Evolutionary conservation across 2,329 filamentous ascomycete genomes (phyloP).

Genomic region (Calonectria honghensis): DNA sequence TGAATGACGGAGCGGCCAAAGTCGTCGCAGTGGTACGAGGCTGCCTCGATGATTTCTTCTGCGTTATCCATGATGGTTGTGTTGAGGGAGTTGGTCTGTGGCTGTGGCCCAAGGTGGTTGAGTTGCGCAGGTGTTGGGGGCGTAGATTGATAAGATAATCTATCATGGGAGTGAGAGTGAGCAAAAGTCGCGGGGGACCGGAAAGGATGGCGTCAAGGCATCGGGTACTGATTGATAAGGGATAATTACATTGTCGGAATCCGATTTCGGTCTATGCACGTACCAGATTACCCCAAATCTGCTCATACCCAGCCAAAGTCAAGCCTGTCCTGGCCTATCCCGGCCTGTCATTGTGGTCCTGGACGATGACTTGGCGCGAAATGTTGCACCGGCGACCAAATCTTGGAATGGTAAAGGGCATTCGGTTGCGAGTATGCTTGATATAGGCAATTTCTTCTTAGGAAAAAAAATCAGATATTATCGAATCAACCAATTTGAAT

Average conservation of each 20-base stretch:
- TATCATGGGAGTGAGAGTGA: neutral
- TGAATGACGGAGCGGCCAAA: constrained; percentile 33
- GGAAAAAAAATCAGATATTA: neutral
- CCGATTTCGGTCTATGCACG: constrained; percentile 28
- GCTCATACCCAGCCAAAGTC: neutral
- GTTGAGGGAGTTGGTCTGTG: neutral
- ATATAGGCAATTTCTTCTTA: neutral
- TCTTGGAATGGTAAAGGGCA: neutral
- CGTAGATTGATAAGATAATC: constrained; percentile 31
- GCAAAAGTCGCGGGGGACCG: neutral
- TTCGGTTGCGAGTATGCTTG: neutral
- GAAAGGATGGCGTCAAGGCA: neutral
- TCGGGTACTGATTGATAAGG: constrained; percentile 34
- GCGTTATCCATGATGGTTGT: constrained; percentile 27
- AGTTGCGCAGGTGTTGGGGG: constrained; percentile 6
- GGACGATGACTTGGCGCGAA: neutral
- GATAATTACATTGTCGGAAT: constrained; percentile 31
- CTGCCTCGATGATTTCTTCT: constrained; percentile 30
- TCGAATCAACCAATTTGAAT: neutral
- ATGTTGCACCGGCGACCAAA: neutral
- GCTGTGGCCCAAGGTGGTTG: neutral
- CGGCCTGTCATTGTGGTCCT: neutral
- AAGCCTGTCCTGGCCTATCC: constrained; percentile 1
- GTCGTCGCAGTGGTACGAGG: constrained; percentile 35
- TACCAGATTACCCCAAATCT: neutral